Evolutionary conservation across 1,284 basidiomycete species (phyloP), one percentile per base, ranked within the genome.

Genomic region (Violaceomyces palustris): DNA sequence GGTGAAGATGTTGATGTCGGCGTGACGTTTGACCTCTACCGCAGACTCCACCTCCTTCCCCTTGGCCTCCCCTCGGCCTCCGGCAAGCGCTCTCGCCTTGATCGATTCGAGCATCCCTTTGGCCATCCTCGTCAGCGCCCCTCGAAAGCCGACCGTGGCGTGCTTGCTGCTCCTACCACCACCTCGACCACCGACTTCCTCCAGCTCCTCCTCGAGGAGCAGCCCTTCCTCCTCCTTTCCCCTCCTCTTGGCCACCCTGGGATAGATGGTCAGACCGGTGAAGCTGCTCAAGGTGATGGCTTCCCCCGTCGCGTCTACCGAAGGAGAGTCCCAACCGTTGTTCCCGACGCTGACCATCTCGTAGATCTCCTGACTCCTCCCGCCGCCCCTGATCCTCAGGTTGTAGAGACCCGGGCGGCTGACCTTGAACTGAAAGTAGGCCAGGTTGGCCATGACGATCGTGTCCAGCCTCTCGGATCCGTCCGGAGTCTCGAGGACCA

Each of bases 1-100:
- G 0, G 93, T 98, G 76, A 98, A 98, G 63, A 98, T 93, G 71
- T 98, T 98, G 77, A 98, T 94, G 31, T 90, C 90, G 3, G 64
- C 62, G 25, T 69, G 60, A 14, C 37, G 40, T 25, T 45, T 39
- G 6, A 24, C 33, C 11, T 19, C 26, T 11, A 32, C 29, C 10
- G 35, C 39, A 6, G 35, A 17, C n/a, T n/a, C n/a, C n/a, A n/a
- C n/a, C n/a, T n/a, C n/a, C n/a, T n/a, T n/a, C n/a, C n/a, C n/a
- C n/a, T n/a, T n/a, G n/a, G n/a, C n/a, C n/a, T n/a, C n/a, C n/a
- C n/a, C n/a, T 2, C 34, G 36, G 31, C 21, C 28, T 11, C 12
- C 10, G 1, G 36, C 15, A 11, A 7, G 11, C 12, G 15, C 19
- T 8, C 34, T 17, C 5, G 42, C 28, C 8, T 42, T 27, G 4